Evolutionary conservation across 31 red algal genomes (phyloP).

Genomic region (Porphyra umbilicalis): DNA sequence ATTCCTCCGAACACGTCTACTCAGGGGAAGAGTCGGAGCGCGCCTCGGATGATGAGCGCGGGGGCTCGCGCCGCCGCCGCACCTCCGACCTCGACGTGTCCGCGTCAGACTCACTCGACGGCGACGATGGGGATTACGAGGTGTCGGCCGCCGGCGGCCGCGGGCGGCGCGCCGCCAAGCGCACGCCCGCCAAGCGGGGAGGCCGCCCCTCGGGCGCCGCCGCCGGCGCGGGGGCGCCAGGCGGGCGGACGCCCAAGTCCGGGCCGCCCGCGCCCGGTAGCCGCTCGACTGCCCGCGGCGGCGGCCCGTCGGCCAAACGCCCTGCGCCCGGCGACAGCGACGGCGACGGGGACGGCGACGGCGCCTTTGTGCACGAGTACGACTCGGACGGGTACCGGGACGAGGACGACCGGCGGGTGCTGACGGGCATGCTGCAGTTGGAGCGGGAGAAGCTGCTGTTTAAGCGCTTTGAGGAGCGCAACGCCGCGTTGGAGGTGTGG

Average conservation of each 20-base stretch:
- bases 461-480: not conserved
- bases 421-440: not conserved
- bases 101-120: not conserved
- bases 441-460: not conserved
- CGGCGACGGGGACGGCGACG: not conserved
- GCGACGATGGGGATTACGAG: not conserved
- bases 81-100: not conserved
- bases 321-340: not conserved
- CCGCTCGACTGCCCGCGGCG: not conserved
- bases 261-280: too few relatives aligned
- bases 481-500: not conserved
- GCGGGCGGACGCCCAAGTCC: too few relatives aligned
- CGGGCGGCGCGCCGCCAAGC: not conserved
- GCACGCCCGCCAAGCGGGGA: not conserved
- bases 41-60: not conserved
- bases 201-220: not conserved
- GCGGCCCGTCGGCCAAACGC: not conserved
- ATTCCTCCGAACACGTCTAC: not conserved
- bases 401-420: not conserved
- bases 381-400: not conserved
- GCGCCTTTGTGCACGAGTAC: not conserved
- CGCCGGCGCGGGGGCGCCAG: not conserved
- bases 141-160: not conserved
- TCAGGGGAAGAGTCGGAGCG: not conserved
- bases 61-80: not conserved